These are phyloP conservation scores for Annulohypoxylon stygium DNA, from an alignment of 495 filamentous ascomycete species.

Conservation along the genomic window DNA sequence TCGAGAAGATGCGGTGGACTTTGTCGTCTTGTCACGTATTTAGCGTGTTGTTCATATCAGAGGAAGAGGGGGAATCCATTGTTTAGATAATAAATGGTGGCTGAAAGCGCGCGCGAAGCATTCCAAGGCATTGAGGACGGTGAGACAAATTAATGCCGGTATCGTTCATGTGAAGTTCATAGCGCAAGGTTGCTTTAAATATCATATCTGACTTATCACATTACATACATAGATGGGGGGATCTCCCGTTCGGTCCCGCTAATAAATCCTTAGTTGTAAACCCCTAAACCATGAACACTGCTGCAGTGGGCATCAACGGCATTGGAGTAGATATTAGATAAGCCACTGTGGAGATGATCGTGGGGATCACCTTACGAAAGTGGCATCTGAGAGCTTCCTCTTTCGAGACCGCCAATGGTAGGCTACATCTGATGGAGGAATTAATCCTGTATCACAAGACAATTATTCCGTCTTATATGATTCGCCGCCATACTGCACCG, in stretches of 20 bases:
- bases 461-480: conserved; percentile 5
- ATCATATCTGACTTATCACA: conserved; percentile 17
- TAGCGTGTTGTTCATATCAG: neutral
- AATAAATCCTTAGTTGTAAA: neutral
- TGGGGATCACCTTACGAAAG: conserved; percentile 7
- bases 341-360: conserved; percentile 10
- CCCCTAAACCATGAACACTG: no score
- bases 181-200: conserved; percentile 3
- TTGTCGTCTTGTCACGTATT: neutral
- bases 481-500: neutral
- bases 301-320: neutral
- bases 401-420: conserved; percentile 28
- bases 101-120: neutral
- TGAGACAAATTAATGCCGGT: conserved; percentile 7
- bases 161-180: neutral
- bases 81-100: neutral
- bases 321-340: conserved; percentile 20
- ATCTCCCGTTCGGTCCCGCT: conserved; percentile 10
- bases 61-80: neutral
- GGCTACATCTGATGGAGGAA: conserved; percentile 10
- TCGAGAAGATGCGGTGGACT: neutral
- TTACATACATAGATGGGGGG: conserved; percentile 9
- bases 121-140: neutral
- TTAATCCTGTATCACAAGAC: conserved; percentile 6
- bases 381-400: conserved; percentile 28